These are phyloP conservation scores for Fallopia convolvulus DNA, from an alignment of 148 eudicot species.

Conservation along the genomic window DNA sequence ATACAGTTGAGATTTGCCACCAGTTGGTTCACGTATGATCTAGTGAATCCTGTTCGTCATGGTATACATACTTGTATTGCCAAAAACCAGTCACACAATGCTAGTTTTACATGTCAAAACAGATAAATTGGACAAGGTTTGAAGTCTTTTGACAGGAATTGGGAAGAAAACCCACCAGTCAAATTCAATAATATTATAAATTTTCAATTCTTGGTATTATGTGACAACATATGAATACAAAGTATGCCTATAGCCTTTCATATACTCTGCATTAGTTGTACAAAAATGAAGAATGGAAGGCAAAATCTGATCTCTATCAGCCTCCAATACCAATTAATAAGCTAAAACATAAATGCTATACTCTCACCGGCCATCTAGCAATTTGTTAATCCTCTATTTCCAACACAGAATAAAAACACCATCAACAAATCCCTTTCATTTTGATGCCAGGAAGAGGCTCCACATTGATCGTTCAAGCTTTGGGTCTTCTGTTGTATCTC, in stretches of 20 bases:
- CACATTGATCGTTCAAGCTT: background rate
- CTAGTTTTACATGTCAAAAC: background rate
- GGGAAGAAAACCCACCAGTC: background rate
- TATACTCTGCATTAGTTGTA: background rate
- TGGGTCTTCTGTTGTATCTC: constrained; percentile 30
- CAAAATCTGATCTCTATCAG: background rate
- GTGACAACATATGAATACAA: background rate
- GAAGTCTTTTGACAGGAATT: background rate
- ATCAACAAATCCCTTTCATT: background rate
- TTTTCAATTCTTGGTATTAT: background rate
- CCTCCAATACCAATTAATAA: background rate
- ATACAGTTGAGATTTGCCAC: constrained; percentile 10
- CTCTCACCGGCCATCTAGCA: background rate
- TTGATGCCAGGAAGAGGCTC: background rate
- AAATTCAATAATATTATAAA: background rate
- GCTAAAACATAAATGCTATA: background rate
- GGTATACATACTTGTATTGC: background rate
- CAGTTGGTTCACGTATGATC: background rate
- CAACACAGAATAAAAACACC: too few species aligned
- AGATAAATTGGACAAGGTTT: background rate
- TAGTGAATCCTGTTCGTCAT: background rate
- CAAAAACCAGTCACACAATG: background rate
- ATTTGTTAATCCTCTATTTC: background rate
- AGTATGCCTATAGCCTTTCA: background rate
- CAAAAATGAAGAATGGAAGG: background rate